Evolutionary conservation across 345 rosid genomes (phyloP).

Genomic region (Salix purpurea): DNA sequence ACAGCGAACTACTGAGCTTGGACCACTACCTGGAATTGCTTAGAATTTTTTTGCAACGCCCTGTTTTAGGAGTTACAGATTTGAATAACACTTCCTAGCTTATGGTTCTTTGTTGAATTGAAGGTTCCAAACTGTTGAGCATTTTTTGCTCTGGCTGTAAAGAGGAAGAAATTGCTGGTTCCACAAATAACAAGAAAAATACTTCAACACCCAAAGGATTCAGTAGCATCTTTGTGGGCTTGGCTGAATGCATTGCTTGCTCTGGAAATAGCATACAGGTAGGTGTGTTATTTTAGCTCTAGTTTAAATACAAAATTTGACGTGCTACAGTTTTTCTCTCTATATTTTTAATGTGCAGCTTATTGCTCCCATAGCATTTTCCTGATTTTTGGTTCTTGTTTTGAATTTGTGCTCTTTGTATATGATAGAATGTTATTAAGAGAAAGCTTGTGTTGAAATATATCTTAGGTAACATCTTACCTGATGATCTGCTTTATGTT

Average conservation of each 20-base stretch:
- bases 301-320: not conserved
- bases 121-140: constrained; percentile 64
- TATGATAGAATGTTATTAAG: not conserved
- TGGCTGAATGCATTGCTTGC: constrained; percentile 67
- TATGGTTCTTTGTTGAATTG: constrained; percentile 15
- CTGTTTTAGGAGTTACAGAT: constrained; percentile 1
- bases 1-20: not conserved
- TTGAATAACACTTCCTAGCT: constrained; percentile 1
- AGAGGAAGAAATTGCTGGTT: constrained; percentile 25
- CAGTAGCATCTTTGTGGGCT: constrained; percentile 48
- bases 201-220: constrained; percentile 25
- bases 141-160: constrained; percentile 46
- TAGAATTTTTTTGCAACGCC: not conserved
- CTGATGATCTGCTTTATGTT: not conserved
- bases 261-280: constrained; percentile 43
- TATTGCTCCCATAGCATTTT: not conserved
- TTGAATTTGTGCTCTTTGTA: not conserved
- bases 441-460: not conserved
- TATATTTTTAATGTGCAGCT: not conserved
- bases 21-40: not conserved
- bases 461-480: not conserved
- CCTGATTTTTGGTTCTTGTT: not conserved
- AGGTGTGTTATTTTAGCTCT: constrained; percentile 4
- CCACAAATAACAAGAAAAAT: constrained; percentile 28
- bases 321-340: not conserved